Evolutionary conservation across 108 stramenopile species (phyloP).

Genomic region (Nannochloropsis oceanica): DNA sequence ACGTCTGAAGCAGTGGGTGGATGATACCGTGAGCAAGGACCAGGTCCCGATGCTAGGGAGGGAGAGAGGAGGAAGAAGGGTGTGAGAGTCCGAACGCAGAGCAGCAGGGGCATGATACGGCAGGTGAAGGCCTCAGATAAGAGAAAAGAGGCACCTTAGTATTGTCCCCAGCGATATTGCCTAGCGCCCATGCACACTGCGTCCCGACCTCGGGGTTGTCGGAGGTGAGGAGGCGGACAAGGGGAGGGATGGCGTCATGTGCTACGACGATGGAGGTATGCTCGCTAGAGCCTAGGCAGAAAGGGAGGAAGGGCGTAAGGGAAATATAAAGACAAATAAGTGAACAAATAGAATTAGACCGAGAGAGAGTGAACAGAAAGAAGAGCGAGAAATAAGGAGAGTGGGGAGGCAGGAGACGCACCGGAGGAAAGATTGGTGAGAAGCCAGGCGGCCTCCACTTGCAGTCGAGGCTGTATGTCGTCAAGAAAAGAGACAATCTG

Average conservation of each 20-base stretch:
- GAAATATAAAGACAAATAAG: conserved; percentile 41
- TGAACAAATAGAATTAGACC: conserved; percentile 50
- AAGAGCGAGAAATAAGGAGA: neutral
- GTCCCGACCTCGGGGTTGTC: conserved; percentile 59
- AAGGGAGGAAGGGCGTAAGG: neutral
- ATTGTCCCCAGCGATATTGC: conserved; percentile 82
- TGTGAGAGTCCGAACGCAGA: no score
- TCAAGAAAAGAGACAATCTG: neutral
- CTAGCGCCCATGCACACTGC: conserved; percentile 84
- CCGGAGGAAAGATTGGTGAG: conserved; percentile 67
- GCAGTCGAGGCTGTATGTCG: conserved; percentile 18
- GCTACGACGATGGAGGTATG: conserved; percentile 49
- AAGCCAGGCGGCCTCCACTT: conserved; percentile 88
- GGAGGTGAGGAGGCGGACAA: conserved; percentile 50
- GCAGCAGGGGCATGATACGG: neutral
- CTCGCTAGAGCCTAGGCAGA: conserved; percentile 47
- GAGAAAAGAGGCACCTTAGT: neutral
- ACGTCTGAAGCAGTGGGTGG: neutral
- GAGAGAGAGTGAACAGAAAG: neutral
- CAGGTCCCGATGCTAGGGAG: neutral
- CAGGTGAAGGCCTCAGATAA: neutral
- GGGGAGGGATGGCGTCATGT: conserved; percentile 47
- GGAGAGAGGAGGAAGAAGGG: neutral
- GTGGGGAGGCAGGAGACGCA: neutral
- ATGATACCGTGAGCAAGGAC: neutral